Percentiles rank a stretch among this genome's conserved stretches.
Evolutionary conservation across 805 yeast genomes (phyloP).

Genomic region (Danielia oregonensis): DNA sequence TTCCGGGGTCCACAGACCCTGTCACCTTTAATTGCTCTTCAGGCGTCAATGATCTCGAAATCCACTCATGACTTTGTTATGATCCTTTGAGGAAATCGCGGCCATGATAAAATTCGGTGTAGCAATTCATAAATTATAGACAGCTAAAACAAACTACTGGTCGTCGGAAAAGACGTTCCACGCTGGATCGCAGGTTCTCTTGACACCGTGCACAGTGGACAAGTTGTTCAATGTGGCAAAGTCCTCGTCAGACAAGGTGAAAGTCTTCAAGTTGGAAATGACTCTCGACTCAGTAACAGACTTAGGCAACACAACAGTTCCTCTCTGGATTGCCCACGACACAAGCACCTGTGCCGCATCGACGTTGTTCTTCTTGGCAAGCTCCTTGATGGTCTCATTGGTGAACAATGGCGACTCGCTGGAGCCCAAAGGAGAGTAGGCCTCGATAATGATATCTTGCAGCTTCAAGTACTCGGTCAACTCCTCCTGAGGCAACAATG

Average conservation of each 20-base stretch:
- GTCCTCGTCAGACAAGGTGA: constrained; percentile 33
- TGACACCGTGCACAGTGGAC: constrained; percentile 28
- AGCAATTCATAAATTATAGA: too few species aligned
- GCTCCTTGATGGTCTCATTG: constrained; percentile 9
- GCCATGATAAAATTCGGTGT: too few species aligned
- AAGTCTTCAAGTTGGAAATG: constrained; percentile 34
- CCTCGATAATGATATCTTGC: constrained; percentile 12
- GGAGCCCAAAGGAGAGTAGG: constrained; percentile 19
- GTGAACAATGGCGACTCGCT: constrained; percentile 11
- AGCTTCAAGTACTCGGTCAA: constrained; percentile 12
- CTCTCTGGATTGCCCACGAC: constrained; percentile 18
- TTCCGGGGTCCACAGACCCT: neutral
- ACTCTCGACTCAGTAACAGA: constrained; percentile 28
- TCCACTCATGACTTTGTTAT: too few species aligned
- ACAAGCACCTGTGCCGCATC: constrained; percentile 16
- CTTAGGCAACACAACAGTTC: constrained; percentile 18
- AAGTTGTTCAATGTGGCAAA: constrained; percentile 31
- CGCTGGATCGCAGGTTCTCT: constrained; percentile 25
- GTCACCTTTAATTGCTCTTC: too few species aligned
- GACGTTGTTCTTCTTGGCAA: constrained; percentile 15
- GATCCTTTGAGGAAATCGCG: too few species aligned
- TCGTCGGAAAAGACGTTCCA: constrained; percentile 19
- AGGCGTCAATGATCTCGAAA: too few species aligned
- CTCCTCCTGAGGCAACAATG: constrained; percentile 16
- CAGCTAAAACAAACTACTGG: too few species aligned